These are phyloP conservation scores for Pleurotus ostreatus DNA, from an alignment of 768 basidiomycete genomes.

Conservation along the genomic window DNA sequence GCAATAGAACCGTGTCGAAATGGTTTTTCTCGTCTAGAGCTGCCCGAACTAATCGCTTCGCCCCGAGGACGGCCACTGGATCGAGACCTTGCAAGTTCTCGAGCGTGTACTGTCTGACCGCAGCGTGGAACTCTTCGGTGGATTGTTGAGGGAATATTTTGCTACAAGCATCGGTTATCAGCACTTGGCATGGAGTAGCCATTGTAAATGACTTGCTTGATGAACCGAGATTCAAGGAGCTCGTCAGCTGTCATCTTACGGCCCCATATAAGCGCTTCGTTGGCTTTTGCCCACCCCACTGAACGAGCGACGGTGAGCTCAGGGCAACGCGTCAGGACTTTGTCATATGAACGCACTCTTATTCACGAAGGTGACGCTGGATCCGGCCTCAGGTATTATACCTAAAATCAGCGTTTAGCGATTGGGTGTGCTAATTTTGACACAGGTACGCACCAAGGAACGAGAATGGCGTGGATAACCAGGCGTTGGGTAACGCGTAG, in stretches of 20 bases:
- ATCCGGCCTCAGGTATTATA: slow-evolving; percentile 63
- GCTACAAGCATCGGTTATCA: slow-evolving; percentile 25
- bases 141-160: slow-evolving; percentile 56
- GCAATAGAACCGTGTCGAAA: slow-evolving; percentile 59
- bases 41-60: slow-evolving; percentile 50
- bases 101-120: slow-evolving; percentile 45
- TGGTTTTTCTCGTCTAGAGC: slow-evolving; percentile 60
- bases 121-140: slow-evolving; percentile 47
- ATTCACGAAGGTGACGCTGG: slow-evolving; percentile 66
- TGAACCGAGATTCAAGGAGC: slow-evolving; percentile 54
- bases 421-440: neutral
- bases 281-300: slow-evolving; percentile 71
- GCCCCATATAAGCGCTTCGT: slow-evolving; percentile 68
- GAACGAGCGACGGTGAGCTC: neutral
- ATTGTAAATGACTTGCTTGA: slow-evolving; percentile 47
- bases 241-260: slow-evolving; percentile 61
- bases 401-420: slow-evolving; percentile 32
- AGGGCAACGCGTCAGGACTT: neutral
- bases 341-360: slow-evolving; percentile 37
- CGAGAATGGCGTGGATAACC: slow-evolving; percentile 65
- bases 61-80: slow-evolving; percentile 44
- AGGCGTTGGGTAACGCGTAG: slow-evolving; percentile 56
- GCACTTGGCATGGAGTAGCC: neutral
- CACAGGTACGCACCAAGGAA: slow-evolving; percentile 45
- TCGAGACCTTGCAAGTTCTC: slow-evolving; percentile 59